Conservation (phyloP, 2,329 filamentous ascomycete species). For the Calonectria ilicicola region DNA sequence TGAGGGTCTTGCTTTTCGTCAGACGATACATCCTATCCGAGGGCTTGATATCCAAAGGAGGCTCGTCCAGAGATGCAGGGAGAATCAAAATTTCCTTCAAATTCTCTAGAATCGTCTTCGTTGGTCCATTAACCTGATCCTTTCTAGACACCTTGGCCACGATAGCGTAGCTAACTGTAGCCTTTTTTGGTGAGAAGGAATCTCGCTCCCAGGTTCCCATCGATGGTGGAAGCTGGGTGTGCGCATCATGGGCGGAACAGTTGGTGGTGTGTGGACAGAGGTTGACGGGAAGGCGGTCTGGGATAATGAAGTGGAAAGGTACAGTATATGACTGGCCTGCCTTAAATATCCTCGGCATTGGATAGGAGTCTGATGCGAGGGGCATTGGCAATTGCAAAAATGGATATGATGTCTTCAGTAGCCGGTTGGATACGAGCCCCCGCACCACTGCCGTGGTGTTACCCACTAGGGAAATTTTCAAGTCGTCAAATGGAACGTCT, state of each 20-base stretch:
- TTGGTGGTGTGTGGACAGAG: background rate
- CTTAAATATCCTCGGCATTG: background rate
- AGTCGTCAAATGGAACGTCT: background rate
- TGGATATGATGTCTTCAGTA: background rate
- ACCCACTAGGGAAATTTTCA: background rate
- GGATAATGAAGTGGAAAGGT: background rate
- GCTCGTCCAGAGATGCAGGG: background rate
- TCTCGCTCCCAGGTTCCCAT: slow-evolving; percentile 1
- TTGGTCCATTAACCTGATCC: background rate
- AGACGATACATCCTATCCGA: background rate
- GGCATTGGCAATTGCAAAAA: background rate
- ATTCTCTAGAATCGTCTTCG: background rate
- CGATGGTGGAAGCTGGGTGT: background rate
- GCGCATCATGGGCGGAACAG: background rate
- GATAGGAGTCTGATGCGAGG: background rate
- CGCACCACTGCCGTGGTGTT: background rate
- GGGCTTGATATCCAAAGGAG: background rate
- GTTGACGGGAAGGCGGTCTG: background rate
- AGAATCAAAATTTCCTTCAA: background rate
- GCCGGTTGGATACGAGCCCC: background rate
- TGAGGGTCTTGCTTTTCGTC: background rate
- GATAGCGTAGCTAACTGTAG: background rate
- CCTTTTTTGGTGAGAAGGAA: background rate
- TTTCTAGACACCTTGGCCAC: background rate
- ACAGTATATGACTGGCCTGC: background rate